Evolutionary conservation across 2,329 filamentous ascomycete species (phyloP), one percentile per base, ranked within the genome.

Genomic region (Fusarium odoratissimum): DNA sequence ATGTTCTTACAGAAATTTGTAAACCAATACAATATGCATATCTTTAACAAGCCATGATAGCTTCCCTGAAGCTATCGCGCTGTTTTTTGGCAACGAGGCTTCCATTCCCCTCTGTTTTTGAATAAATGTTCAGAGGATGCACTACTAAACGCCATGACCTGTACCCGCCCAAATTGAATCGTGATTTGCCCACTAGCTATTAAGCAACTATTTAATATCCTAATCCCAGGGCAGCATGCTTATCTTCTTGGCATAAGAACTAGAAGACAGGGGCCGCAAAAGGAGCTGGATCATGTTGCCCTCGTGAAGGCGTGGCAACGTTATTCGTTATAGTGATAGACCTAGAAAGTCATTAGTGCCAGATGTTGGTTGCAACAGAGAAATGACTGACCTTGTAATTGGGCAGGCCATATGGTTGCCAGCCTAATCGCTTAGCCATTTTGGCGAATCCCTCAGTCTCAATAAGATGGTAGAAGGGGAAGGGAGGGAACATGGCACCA

Each of bases 391-490:
- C 96, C 87, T 95, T 95, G 84, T 99, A 99, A 84, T 98, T 97
- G 45, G 96, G 96, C 79, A 98, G 84, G n/a, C 96, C 96, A 75
- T 88, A 94, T 65, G 93, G 89, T 69, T 92, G 88, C 91, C 95
- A 98, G 54, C 95, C 95, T 79, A 99, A 82, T 73, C 96, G 87
- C 81, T 90, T 92, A 17, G 95, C 95, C 96, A 99, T 99, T 84
- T 95, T 97, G 23, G 96, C 95, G 79, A 99, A 99, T 0, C 96
- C 96, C 80, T 99, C 96, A 1, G 96, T 98, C 86, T 99, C 96
- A 69, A 99, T 97, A 68, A 99, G 87, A 82, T 99, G 93, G 80
- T 98, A 98, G 80, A 99, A 99, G 6, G 95, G 84, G 80, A 99
- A 99, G 0, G 96, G 90, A 23, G 96, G 96, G 84, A 99, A 99